These are phyloP conservation scores for Aegilops umbellulata DNA, from an alignment of 176 grass and related monocot species.

Conservation along the genomic window DNA sequence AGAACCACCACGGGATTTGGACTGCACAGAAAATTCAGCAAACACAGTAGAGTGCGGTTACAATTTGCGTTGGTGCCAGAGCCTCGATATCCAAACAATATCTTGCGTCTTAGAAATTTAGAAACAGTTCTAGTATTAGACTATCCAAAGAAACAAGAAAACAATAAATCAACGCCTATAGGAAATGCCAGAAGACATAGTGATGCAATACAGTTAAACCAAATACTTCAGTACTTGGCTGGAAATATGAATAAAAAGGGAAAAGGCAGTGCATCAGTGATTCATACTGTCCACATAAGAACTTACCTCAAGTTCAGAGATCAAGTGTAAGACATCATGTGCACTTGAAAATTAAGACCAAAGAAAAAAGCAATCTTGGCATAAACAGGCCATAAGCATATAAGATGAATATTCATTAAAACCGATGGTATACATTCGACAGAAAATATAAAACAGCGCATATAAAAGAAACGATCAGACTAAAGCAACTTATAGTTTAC, in stretches of 20 bases:
- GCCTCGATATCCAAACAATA: neutral
- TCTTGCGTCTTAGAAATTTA: neutral
- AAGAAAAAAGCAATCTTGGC: neutral
- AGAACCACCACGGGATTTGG: conserved; percentile 29
- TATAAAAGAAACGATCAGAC: neutral
- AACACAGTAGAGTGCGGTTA: neutral
- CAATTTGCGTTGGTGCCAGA: neutral
- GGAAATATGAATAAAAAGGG: neutral
- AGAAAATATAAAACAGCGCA: neutral
- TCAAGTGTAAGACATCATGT: conserved; percentile 59
- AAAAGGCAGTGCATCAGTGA: conserved; percentile 51
- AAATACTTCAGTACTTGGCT: neutral
- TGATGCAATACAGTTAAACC: neutral
- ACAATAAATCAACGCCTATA: neutral
- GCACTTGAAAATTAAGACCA: neutral
- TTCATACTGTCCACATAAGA: conserved; percentile 48
- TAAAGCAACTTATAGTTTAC: neutral
- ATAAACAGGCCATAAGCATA: neutral
- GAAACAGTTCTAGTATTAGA: neutral
- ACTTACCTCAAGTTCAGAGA: conserved; percentile 78
- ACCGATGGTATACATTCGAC: neutral
- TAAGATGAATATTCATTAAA: neutral
- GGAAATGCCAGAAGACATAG: conserved; percentile 2
- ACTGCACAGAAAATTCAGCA: conserved; percentile 31
- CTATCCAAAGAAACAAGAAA: neutral